Evolutionary conservation across 2,329 filamentous ascomycete genomes (phyloP).

Genomic region (Cercospora sesami): DNA sequence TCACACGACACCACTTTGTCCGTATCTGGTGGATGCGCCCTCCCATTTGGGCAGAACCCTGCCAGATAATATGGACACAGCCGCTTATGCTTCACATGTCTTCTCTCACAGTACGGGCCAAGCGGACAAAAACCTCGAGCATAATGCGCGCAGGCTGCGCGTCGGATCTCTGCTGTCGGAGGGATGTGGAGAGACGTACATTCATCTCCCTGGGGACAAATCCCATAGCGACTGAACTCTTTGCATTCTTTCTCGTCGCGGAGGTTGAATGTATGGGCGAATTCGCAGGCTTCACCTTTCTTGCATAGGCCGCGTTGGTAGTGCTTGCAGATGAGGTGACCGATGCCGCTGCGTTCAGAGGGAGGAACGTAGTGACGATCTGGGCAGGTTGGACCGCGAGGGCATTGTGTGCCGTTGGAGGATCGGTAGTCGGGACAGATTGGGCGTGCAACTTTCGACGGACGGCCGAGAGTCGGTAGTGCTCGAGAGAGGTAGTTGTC

Average conservation of each 20-base stretch:
- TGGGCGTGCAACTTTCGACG: slow-evolving; percentile 51
- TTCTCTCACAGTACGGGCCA: slow-evolving; percentile 81
- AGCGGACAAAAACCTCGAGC: slow-evolving; percentile 92
- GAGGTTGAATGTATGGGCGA: slow-evolving; percentile 97
- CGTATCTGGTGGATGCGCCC: slow-evolving; percentile 37
- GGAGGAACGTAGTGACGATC: slow-evolving; percentile 70
- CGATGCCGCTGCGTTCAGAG: slow-evolving; percentile 41
- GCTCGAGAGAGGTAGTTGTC: slow-evolving; percentile 36
- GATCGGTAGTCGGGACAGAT: slow-evolving; percentile 83
- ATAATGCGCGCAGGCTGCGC: slow-evolving; percentile 78
- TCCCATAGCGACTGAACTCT: slow-evolving; percentile 89
- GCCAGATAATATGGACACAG: slow-evolving; percentile 85
- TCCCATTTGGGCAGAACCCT: slow-evolving; percentile 88
- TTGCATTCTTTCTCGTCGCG: slow-evolving; percentile 98
- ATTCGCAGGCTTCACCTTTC: slow-evolving; percentile 95
- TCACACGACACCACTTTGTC: slow-evolving; percentile 60
- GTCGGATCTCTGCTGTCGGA: slow-evolving; percentile 60
- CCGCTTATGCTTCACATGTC: slow-evolving; percentile 74
- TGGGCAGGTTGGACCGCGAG: slow-evolving; percentile 77
- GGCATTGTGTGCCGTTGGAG: slow-evolving; percentile 75
- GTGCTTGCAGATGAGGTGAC: slow-evolving; percentile 90
- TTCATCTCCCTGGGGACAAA: slow-evolving; percentile 95
- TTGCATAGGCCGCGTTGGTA: slow-evolving; percentile 97
- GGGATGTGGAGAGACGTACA: slow-evolving; percentile 61
- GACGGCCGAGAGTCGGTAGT: slow-evolving; percentile 37